Conservation (phyloP, 306 rosid species). For the Begonia masoniana region DNA sequence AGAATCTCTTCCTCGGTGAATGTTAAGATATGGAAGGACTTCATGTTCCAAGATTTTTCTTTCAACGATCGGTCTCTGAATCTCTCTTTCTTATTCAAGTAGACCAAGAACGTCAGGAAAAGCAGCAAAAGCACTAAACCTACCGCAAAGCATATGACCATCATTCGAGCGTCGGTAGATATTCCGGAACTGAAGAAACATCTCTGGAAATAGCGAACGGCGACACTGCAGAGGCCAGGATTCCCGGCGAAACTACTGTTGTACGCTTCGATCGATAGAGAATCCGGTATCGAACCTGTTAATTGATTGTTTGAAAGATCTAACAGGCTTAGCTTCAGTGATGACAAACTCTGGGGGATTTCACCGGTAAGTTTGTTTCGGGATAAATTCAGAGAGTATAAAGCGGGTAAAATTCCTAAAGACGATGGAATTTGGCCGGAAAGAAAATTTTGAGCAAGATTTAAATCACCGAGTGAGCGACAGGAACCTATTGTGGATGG, state of each 20-base stretch:
- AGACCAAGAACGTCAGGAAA: conserved; percentile 12
- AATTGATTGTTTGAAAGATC: conserved; percentile 72
- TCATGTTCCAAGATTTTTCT: conserved; percentile 49
- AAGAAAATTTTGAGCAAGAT: conserved; percentile 55
- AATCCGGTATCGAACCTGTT: conserved; percentile 58
- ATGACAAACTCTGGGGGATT: conserved; percentile 47
- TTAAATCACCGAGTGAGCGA: conserved; percentile 33
- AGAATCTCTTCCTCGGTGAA: conserved; percentile 39
- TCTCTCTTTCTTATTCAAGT: conserved; percentile 17
- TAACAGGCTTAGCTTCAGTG: conserved; percentile 42
- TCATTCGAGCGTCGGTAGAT: conserved; percentile 23
- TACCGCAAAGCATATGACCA: no score
- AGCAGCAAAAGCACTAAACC: not conserved
- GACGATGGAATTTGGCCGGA: conserved; percentile 50
- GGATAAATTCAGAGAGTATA: conserved; percentile 60
- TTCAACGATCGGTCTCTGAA: conserved; percentile 17
- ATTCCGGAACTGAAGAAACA: conserved; percentile 25
- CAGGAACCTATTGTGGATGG: conserved; percentile 53
- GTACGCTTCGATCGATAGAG: conserved; percentile 41
- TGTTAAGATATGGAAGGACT: conserved; percentile 63
- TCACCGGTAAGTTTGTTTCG: conserved; percentile 51
- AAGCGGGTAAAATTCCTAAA: conserved; percentile 34
- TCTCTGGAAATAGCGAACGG: conserved; percentile 23
- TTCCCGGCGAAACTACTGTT: conserved; percentile 55
- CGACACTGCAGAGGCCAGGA: conserved; percentile 42